A percentile compares a stretch with the other conserved stretches of the same genome.
These are phyloP conservation scores for Pyrrhoderma noxium DNA, from an alignment of 1,284 basidiomycete genomes.

Conservation along the genomic window DNA sequence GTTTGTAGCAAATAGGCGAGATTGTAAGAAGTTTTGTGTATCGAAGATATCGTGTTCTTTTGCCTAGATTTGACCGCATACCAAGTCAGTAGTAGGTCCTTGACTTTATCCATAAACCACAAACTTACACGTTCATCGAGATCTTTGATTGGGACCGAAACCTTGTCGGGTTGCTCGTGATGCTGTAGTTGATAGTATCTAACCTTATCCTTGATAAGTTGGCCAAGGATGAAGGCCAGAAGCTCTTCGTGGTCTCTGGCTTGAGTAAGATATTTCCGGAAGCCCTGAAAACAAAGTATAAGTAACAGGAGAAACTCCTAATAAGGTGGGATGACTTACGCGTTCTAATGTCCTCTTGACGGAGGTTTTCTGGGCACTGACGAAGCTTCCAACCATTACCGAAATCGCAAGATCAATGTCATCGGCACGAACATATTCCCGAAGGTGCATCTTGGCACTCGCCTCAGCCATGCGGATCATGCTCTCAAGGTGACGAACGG, in stretches of 20 bases:
- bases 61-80: conserved; percentile 45
- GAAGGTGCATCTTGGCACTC: conserved; percentile 95
- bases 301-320: not conserved
- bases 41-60: conserved; percentile 96
- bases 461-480: conserved; percentile 99
- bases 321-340: conserved; percentile 41
- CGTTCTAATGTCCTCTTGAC: conserved; percentile 97
- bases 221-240: conserved; percentile 89
- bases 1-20: conserved; percentile 82
- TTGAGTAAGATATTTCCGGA: conserved; percentile 95
- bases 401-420: conserved; percentile 98
- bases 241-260: conserved; percentile 94
- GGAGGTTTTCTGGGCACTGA: conserved; percentile 95
- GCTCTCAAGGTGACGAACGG: conserved; percentile 94
- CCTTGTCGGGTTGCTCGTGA: conserved; percentile 68
- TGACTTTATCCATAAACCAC: not conserved
- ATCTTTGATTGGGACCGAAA: conserved; percentile 70
- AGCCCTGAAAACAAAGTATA: conserved; percentile 48
- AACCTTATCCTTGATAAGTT: conserved; percentile 92
- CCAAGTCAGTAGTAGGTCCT: not conserved
- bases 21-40: conserved; percentile 76
- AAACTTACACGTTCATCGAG: conserved; percentile 71
- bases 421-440: conserved; percentile 93
- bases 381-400: conserved; percentile 91
- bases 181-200: conserved; percentile 73